These are phyloP conservation scores for Arachis hypogaea DNA, from an alignment of 306 rosid genomes.

Conservation along the genomic window DNA sequence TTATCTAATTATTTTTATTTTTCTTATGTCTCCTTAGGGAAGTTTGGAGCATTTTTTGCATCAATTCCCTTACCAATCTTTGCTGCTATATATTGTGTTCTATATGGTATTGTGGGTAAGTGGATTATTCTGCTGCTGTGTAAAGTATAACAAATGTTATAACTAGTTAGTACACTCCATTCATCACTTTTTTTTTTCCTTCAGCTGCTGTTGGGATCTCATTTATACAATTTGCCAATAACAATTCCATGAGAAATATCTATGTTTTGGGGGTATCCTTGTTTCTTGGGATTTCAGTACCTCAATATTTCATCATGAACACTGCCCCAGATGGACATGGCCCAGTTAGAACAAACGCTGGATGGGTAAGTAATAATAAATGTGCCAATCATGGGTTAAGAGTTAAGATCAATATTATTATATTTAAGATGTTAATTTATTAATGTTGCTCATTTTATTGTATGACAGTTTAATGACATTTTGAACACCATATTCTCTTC, in stretches of 20 bases:
- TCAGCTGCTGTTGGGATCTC: constrained; percentile 93
- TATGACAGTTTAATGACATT: constrained; percentile 79
- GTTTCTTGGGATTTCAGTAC: constrained; percentile 88
- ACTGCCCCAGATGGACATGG: constrained; percentile 76
- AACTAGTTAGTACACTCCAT: constrained; percentile 7
- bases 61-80: constrained; percentile 89
- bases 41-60: constrained; percentile 95
- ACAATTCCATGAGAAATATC: constrained; percentile 82
- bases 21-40: constrained; percentile 59
- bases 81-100: constrained; percentile 88
- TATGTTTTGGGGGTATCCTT: constrained; percentile 79
- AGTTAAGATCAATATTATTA: neutral
- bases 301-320: constrained; percentile 80
- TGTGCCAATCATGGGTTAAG: neutral
- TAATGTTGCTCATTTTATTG: constrained; percentile 4
- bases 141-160: neutral
- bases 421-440: neutral
- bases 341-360: constrained; percentile 73
- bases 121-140: constrained; percentile 8
- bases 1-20: constrained; percentile 18
- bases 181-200: neutral
- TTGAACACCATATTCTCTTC: constrained; percentile 91
- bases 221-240: constrained; percentile 62
- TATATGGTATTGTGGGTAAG: constrained; percentile 88
- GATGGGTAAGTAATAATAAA: constrained; percentile 77